Evolutionary conservation across 257 asterid species (phyloP), one percentile per base, ranked within the genome.

Genomic region (Buddleja alternifolia): DNA sequence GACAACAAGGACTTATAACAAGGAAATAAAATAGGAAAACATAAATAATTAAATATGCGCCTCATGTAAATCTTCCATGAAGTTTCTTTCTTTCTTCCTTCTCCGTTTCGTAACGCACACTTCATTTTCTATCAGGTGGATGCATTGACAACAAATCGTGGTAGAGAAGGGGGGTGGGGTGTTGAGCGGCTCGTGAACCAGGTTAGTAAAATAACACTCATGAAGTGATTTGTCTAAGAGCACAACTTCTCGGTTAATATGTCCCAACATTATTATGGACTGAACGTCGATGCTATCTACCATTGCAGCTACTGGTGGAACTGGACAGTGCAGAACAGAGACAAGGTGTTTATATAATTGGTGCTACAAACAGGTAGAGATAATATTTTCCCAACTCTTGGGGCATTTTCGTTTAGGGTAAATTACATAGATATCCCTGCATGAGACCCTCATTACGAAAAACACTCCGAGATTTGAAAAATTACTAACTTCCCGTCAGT

Each of bases 331-430:
- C 87, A 34, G 98, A 88, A 54, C 80, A 84, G 37, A 78, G 96
- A 61, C 75, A 51, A 56, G 96, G 92, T 29, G 92, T 93, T 71
- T 90, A 72, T 75, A 88, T 93, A 40, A 87, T 90, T 69, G 96
- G 98, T 54, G 97, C 98, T 60, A 90, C 97, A 59, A 93, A 93
- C 80, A 86, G 98, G 96, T 92, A 64, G 14, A 10, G 6, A 55
- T 63, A 16, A 24, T 60, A 54, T 17, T 37, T 72, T 63, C 34
- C 52, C 42, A 45, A 6, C 12, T 50, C 11, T 46, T 7, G 32
- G 23, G n/a, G n/a, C 39, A 42, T 9, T 44, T 60, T 59, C 63
- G 36, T 45, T 41, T 19, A 53, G 25, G 47, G 25, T 16, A 8
- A 5, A 46, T 34, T n/a, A 6, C 37, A 66, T n/a, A n/a, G n/a